Percentiles rank a stretch among this genome's conserved stretches.
These are phyloP conservation scores for Rhizoctonia solani DNA, from an alignment of 1,284 basidiomycete genomes.

Conservation along the genomic window DNA sequence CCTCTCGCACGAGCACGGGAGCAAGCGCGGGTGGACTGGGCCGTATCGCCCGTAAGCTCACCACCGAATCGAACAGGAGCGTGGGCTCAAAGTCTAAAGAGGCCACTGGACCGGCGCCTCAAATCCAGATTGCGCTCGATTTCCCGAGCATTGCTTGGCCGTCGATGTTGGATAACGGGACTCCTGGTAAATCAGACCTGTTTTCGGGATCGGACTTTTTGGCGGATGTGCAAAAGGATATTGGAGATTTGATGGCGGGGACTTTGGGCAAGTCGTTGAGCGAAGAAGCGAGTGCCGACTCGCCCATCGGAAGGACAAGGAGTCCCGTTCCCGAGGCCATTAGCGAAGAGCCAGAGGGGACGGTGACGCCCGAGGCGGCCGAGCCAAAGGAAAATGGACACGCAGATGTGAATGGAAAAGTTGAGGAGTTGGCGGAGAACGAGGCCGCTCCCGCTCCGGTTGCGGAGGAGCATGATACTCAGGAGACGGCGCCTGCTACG, in stretches of 20 bases:
- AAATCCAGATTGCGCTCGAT: conserved; percentile 30
- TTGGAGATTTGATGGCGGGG: conserved; percentile 17
- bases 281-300: not conserved
- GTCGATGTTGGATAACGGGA: not conserved
- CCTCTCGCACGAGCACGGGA: conserved; percentile 17
- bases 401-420: not conserved
- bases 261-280: conserved; percentile 4
- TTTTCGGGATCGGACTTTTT: conserved; percentile 27
- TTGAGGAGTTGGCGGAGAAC: not conserved
- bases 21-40: conserved; percentile 3
- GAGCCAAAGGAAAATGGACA: not conserved
- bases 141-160: conserved; percentile 32
- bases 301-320: not conserved
- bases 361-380: not conserved
- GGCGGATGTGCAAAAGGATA: conserved; percentile 23
- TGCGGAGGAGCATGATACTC: not conserved
- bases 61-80: not conserved
- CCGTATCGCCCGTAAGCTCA: conserved; percentile 18
- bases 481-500: not conserved
- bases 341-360: conserved; percentile 8
- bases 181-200: not conserved
- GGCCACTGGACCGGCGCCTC: conserved; percentile 7
- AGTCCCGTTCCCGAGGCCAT: conserved; percentile 10
- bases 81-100: not conserved
- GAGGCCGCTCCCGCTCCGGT: not conserved